Base-by-base conservation (phyloP, 305 asterid genomes). In the Withania somnifera region DNA sequence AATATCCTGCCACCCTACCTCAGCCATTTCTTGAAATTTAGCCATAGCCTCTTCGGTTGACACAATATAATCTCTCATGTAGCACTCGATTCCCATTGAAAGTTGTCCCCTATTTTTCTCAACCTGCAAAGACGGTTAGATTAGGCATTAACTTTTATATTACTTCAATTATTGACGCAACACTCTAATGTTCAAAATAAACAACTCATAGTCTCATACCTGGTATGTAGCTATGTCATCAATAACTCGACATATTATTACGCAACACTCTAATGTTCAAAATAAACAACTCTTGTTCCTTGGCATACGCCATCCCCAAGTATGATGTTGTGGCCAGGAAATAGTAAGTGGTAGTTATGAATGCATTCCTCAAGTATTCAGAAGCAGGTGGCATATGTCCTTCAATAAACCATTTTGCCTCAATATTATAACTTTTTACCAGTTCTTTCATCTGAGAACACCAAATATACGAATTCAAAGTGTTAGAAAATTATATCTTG, bases 161-260 rank as follows among this genome's bases (percentile, higher is more conserved):
- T 30, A 4, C 4, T 30, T 30, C 34, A 30, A 30, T 30, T 30
- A 4, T 30, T 30, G 4, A 30, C 34, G 34, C 34, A 30, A 30
- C 34, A 30, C 34, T 30, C 34, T 30, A 30, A 1, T 30, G 34
- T 30, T 30, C 34, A 30, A 30, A 30, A 30, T 1, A 30, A 2
- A 30, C 34, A 30, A 30, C 34, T 30, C 34, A 30, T 30, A 30
- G 4, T 30, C 2, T 30, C 34, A 30, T 30, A 26, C 24, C 87
- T 91, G 88, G 13, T 88, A 86, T 1, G 89, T 85, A 0, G 90
- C 88, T 1, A 90, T 78, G 30, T 91, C 92, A 77, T 91, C 90
- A 4, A 87, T 42, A 17, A 90, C 80, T 5, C 91, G 90, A 5
- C 88, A 86, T 11, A 89, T 82, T 30, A 30, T 30, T 4, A 30